These are phyloP conservation scores for Microbotryum scabiosae DNA, from an alignment of 1,284 basidiomycete genomes.

Conservation along the genomic window DNA sequence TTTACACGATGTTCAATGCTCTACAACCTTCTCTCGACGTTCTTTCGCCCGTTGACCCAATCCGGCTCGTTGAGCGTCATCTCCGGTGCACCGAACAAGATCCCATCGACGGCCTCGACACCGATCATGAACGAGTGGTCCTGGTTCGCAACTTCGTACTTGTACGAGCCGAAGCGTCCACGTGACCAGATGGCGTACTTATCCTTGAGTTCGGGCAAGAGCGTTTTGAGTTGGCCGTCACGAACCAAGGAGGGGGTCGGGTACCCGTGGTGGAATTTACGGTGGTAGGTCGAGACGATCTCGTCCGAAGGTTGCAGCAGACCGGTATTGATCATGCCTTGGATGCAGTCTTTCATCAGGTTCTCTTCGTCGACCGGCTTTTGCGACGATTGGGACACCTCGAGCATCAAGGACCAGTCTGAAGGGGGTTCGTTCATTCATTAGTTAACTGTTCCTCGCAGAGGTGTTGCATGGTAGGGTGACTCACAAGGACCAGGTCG, in stretches of 20 bases:
- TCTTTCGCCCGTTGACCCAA: constrained; percentile 45
- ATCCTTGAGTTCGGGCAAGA: constrained; percentile 45
- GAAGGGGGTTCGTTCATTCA: not conserved
- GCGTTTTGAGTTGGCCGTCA: constrained; percentile 43
- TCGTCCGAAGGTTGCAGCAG: constrained; percentile 46
- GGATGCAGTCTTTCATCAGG: constrained; percentile 46
- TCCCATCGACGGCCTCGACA: constrained; percentile 47
- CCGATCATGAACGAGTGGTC: constrained; percentile 50
- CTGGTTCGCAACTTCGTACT: constrained; percentile 47
- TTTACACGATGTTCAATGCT: not conserved
- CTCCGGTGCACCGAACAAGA: constrained; percentile 45
- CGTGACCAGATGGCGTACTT: constrained; percentile 44
- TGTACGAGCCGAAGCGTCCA: constrained; percentile 50
- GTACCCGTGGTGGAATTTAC: constrained; percentile 45
- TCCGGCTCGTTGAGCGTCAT: constrained; percentile 44
- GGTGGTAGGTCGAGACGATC: constrained; percentile 48
- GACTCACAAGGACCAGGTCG: constrained; percentile 46
- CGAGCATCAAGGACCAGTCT: constrained; percentile 45
- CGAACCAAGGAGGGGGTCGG: constrained; percentile 46
- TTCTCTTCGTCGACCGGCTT: constrained; percentile 46
- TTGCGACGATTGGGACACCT: constrained; percentile 47
- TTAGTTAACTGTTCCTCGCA: no score
- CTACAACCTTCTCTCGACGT: constrained; percentile 42
- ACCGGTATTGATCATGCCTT: constrained; percentile 46
- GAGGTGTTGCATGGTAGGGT: constrained; percentile 2